Conservation (phyloP, 2,329 filamentous ascomycete species). For the Cryphonectria radicalis region DNA sequence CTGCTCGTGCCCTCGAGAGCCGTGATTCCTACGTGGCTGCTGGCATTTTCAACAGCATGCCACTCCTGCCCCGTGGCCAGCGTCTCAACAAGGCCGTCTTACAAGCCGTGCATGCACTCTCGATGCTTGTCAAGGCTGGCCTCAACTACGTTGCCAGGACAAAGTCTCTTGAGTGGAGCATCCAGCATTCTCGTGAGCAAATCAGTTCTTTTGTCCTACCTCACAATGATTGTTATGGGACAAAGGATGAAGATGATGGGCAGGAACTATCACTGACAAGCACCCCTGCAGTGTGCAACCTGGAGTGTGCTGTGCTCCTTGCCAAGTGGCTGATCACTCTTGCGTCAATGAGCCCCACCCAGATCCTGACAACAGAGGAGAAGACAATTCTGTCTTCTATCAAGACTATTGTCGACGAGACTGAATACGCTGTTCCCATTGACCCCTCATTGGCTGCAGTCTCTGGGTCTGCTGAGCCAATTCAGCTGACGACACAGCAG, state of each 20-base stretch:
- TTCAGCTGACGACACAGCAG: constrained; percentile 34
- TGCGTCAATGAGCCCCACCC: constrained; percentile 53
- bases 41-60: constrained; percentile 61
- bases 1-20: constrained; percentile 66
- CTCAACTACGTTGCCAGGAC: constrained; percentile 66
- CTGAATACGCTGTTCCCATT: constrained; percentile 64
- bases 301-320: constrained; percentile 64
- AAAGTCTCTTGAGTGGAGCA: constrained; percentile 66
- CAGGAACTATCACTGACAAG: not conserved
- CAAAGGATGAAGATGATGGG: not conserved
- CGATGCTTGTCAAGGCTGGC: constrained; percentile 66
- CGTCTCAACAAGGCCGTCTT: constrained; percentile 67
- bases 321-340: constrained; percentile 65
- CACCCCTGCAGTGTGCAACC: constrained; percentile 55
- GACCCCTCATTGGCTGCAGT: constrained; percentile 57
- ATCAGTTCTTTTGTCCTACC: not conserved
- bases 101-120: constrained; percentile 70
- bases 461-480: constrained; percentile 34
- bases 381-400: constrained; percentile 59
- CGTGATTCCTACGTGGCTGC: constrained; percentile 67
- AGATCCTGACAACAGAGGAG: constrained; percentile 57
- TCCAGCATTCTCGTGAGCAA: constrained; percentile 62
- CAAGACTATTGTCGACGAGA: constrained; percentile 63
- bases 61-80: constrained; percentile 61
- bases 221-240: not conserved